Evolutionary conservation across 176 grass and related monocot genomes (phyloP).

Genomic region (Cymbopogon citratus): DNA sequence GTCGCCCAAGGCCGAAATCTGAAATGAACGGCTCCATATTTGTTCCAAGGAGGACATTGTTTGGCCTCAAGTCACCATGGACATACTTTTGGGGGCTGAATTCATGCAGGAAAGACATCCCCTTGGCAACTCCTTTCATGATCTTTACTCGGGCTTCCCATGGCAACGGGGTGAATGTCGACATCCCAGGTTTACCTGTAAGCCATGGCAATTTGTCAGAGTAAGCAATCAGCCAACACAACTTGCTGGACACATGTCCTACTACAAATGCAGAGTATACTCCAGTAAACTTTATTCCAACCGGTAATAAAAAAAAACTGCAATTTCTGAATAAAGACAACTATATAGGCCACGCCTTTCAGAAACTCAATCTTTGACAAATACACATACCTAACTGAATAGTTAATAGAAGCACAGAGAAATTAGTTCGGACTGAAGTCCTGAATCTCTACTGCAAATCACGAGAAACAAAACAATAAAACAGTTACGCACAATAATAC

Average conservation of each 20-base stretch:
- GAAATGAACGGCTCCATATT: conserved; percentile 78
- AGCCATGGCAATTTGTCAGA: conserved; percentile 2
- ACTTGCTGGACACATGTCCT: neutral
- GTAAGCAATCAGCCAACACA: neutral
- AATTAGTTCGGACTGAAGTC: neutral
- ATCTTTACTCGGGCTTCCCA: conserved; percentile 71
- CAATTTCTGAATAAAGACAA: neutral
- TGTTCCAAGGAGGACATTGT: conserved; percentile 72
- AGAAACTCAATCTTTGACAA: conserved; percentile 11
- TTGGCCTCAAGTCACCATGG: conserved; percentile 83
- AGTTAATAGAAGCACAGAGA: neutral
- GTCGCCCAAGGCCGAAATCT: conserved; percentile 78
- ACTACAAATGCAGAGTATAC: neutral
- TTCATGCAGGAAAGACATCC: conserved; percentile 79
- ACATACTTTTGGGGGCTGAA: conserved; percentile 96
- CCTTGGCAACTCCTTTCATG: conserved; percentile 76
- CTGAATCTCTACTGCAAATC: neutral
- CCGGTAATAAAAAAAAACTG: neutral
- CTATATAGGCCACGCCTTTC: neutral
- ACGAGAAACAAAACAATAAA: neutral
- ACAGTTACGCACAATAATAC: neutral
- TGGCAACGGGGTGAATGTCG: conserved; percentile 49
- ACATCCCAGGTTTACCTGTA: conserved; percentile 62
- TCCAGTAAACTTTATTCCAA: neutral
- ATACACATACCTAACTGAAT: neutral